A percentile compares a stretch with the other conserved stretches of the same genome.
Conservation (phyloP, 805 yeast genomes). For the Candida oleophila region DNA sequence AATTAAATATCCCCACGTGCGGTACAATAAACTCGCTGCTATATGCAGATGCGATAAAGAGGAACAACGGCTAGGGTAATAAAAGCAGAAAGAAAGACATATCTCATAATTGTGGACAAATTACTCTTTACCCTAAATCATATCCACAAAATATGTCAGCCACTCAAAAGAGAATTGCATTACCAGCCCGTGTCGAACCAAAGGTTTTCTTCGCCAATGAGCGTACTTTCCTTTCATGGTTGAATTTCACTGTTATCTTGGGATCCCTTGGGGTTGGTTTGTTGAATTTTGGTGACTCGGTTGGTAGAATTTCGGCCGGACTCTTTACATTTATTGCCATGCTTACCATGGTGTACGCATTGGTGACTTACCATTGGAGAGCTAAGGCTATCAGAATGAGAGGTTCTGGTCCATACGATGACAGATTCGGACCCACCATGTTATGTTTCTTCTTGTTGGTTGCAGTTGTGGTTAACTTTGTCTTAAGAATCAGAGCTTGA, state of each 20-base stretch:
- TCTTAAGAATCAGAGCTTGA: slow-evolving; percentile 73
- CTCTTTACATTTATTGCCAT: slow-evolving; percentile 93
- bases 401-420: slow-evolving; percentile 99
- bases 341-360: slow-evolving; percentile 96
- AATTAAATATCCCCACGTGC: slow-evolving; percentile 1
- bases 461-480: slow-evolving; percentile 91
- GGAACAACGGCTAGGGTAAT: neutral
- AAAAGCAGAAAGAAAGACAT: neutral
- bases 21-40: neutral
- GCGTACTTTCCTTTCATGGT: slow-evolving; percentile 97
- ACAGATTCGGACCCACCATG: slow-evolving; percentile 97
- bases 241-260: slow-evolving; percentile 95
- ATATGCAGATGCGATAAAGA: neutral
- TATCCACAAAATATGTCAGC: slow-evolving; percentile 25
- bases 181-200: slow-evolving; percentile 98
- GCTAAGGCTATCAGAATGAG: slow-evolving; percentile 97
- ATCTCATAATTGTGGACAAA: neutral
- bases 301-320: slow-evolving; percentile 91
- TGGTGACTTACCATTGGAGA: slow-evolving; percentile 98
- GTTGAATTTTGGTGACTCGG: slow-evolving; percentile 91
- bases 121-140: neutral
- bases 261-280: slow-evolving; percentile 97
- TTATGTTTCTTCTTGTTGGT: slow-evolving; percentile 88
- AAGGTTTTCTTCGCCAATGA: slow-evolving; percentile 98
- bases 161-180: slow-evolving; percentile 78